Conservation (phyloP, 2,329 filamentous ascomycete species). For the Microcyclospora pomicola region DNA sequence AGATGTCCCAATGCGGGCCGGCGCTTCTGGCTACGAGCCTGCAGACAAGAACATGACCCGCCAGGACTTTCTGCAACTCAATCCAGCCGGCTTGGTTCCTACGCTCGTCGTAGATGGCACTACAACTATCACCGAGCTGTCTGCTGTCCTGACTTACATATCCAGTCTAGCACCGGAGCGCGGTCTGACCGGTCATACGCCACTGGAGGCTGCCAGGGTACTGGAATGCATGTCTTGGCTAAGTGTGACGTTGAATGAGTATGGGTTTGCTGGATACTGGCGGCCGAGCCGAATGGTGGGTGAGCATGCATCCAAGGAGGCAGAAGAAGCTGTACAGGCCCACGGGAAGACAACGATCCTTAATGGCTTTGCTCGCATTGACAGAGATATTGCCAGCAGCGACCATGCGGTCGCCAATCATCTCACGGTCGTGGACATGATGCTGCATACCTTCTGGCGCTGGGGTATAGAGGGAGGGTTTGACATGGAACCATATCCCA, state of each 20-base stretch:
- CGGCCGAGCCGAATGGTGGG: slow-evolving; percentile 16
- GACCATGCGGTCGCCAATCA: slow-evolving; percentile 15
- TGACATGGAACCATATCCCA: too few species aligned
- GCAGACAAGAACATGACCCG: slow-evolving; percentile 1
- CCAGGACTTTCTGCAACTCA: slow-evolving; percentile 14
- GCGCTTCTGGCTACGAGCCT: slow-evolving; percentile 1
- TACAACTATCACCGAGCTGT: slow-evolving; percentile 22
- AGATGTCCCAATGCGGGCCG: background rate
- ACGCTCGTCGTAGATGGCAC: slow-evolving; percentile 15
- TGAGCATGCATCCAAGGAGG: slow-evolving; percentile 5
- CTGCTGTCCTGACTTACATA: slow-evolving; percentile 22
- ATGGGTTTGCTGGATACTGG: slow-evolving; percentile 17
- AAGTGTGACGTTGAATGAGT: slow-evolving; percentile 20
- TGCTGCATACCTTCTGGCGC: slow-evolving; percentile 14
- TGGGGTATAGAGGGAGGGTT: background rate
- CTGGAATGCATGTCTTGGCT: slow-evolving; percentile 27
- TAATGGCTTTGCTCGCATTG: slow-evolving; percentile 13
- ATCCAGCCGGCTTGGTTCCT: slow-evolving; percentile 23
- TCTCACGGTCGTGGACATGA: slow-evolving; percentile 24
- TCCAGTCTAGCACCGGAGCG: slow-evolving; percentile 18
- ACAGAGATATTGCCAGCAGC: slow-evolving; percentile 9
- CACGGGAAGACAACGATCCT: slow-evolving; percentile 1
- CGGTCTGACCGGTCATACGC: slow-evolving; percentile 17
- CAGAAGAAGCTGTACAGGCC: slow-evolving; percentile 12
- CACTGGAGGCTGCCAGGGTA: slow-evolving; percentile 19